Evolutionary conservation across 345 rosid genomes (phyloP), one percentile per base, ranked within the genome.

Genomic region (Brassica incana): DNA sequence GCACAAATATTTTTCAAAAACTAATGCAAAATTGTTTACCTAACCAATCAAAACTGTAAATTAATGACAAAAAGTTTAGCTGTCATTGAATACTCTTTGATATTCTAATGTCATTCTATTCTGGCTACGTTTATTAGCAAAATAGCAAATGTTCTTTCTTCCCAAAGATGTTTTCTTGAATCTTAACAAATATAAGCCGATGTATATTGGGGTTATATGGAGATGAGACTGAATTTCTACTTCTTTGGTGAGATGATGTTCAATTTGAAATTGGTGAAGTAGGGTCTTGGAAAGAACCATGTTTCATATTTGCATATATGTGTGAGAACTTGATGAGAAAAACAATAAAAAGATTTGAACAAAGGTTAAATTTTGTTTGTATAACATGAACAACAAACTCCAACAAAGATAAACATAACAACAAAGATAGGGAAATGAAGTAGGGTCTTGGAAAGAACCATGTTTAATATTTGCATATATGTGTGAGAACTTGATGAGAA

Each of bases 211-310:
- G 91, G 79, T 93, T 90, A 1, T 29, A 29, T 94, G 85, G 45
- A 95, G 94, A 85, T 91, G 97, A 79, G 98, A 91, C 79, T 95
- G 99, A 48, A 93, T 93, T 82, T 95, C 98, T 30, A 93, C 94
- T 88, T 93, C 99, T 5, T 97, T 88, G 5, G 96, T 92, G 3
- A 95, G 93, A 83, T 93, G 97, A 81, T 93, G 98, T 82, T 93
- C 97, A 64, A 93, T 97, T 79, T 93, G 97, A 30, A 97, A 93
- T 76, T 93, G 93, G 35, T 88, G 98, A 80, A 95, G 83, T 86
- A 90, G 98, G 84, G 85, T 90, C 85, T 93, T 95, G 73, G 93
- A 95, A 43, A 93, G 88, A 73, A 95, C 98, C 87, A 91, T 95
- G 89, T 74, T 67, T 69, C 67, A 79, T 3, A 65, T 32, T 25